Conservation (phyloP, 2,329 filamentous ascomycete species). For the Knoxdaviesia capensis region DNA sequence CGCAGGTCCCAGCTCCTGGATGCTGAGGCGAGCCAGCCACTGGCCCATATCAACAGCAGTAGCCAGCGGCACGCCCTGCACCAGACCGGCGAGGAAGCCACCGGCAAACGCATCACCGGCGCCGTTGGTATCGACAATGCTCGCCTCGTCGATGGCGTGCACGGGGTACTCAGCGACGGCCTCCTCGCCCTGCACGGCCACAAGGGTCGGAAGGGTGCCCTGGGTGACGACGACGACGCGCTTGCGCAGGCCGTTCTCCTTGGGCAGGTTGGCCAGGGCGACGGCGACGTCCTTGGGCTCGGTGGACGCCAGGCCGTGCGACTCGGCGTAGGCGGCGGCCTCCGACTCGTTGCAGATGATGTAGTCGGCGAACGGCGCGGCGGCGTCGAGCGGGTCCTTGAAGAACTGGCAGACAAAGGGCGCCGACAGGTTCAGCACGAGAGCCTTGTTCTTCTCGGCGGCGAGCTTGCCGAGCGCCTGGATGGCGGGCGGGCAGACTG, state of each 20-base stretch:
- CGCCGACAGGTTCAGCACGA: conserved; percentile 79
- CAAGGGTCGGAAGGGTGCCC: conserved; percentile 75
- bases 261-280: conserved; percentile 70
- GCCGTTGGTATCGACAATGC: conserved; percentile 93
- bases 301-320: conserved; percentile 52
- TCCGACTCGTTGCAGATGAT: conserved; percentile 95
- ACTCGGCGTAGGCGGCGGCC: conserved; percentile 69
- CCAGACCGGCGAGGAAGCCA: conserved; percentile 76
- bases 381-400: conserved; percentile 80
- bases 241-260: conserved; percentile 72
- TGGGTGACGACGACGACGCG: conserved; percentile 86
- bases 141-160: conserved; percentile 50
- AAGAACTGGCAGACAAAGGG: conserved; percentile 97
- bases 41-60: conserved; percentile 78
- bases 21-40: conserved; percentile 86
- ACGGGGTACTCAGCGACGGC: conserved; percentile 63
- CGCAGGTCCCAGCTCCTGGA: conserved; percentile 90
- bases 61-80: conserved; percentile 64
- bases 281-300: conserved; percentile 73
- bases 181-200: conserved; percentile 53
- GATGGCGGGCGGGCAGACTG: conserved; percentile 76
- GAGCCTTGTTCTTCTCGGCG: conserved; percentile 71
- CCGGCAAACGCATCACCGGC: conserved; percentile 94
- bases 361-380: conserved; percentile 84
- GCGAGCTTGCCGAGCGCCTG: conserved; percentile 82